Evolutionary conservation across 2,329 filamentous ascomycete genomes (phyloP), one percentile per base, ranked within the genome.

Genomic region (Phaeosphaeria sp.): DNA sequence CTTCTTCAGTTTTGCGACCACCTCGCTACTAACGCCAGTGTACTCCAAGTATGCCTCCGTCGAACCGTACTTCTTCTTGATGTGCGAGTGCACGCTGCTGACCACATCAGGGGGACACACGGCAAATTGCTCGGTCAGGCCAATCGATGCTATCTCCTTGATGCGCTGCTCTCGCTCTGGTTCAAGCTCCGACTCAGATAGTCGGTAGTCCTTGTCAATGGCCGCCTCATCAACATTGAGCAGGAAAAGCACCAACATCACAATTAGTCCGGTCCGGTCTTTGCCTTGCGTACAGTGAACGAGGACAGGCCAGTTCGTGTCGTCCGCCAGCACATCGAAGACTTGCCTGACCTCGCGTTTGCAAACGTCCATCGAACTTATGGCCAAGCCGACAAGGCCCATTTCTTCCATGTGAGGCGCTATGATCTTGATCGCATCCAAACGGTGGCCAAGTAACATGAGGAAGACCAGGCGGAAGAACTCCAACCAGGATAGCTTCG

Each of bases 281-380:
- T 96, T 97, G 56, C 93, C 93, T 69, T 96, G 92, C 0, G 92
- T 95, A 76, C 93, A 97, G 76, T 96, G 92, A 2, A 95, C 79
- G 7, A 96, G 73, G 1, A 88, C 76, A 0, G 92, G 92, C 61
- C 88, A 87, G 17, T 81, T 82, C 0, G 74, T 65, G 2, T 80
- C 73, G 1, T 82, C 73, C 9, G 82, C 77, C 22, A 87, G 75
- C 6, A 85, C 74, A 7, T 79, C 76, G 39, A 88, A 83, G 25
- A 84, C 78, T 67, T 81, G 49, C 49, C 81, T 82, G 18, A 92
- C 83, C 69, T 91, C 89, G 1, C 78, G 74, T 0, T 84, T 86
- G 51, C 89, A 92, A 53, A 87, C 82, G 64, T 91, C 87, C 3
- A 96, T 76, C 0, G 88, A 91, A 68, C 91, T 87, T 20, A 85